Percentiles rank a stretch among this genome's conserved stretches.
These are phyloP conservation scores for Cudoniella acicularis DNA, from an alignment of 495 filamentous ascomycete species.

Conservation along the genomic window DNA sequence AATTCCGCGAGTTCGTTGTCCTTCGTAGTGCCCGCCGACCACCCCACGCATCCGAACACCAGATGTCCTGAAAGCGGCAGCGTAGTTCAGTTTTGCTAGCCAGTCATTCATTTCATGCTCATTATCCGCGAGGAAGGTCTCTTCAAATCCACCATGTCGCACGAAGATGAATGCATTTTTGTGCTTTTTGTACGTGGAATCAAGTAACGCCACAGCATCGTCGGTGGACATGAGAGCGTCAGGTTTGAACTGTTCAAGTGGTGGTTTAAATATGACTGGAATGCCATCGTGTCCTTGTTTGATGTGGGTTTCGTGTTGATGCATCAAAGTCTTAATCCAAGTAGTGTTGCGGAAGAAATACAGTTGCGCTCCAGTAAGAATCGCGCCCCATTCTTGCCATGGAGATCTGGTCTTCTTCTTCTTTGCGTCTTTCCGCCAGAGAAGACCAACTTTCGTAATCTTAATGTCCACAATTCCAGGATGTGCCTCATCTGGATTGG, in stretches of 20 bases:
- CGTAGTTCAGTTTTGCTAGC: constrained; percentile 95
- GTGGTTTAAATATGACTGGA: constrained; percentile 83
- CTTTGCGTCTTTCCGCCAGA: constrained; percentile 95
- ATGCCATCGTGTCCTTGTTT: constrained; percentile 61
- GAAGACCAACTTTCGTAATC: constrained; percentile 88
- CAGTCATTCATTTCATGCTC: constrained; percentile 95
- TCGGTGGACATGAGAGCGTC: constrained; percentile 90
- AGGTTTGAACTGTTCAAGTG: constrained; percentile 85
- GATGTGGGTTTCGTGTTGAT: constrained; percentile 76
- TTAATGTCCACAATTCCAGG: constrained; percentile 96
- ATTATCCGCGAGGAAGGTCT: constrained; percentile 83
- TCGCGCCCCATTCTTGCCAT: constrained; percentile 98
- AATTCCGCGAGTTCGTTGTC: constrained; percentile 69
- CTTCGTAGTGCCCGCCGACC: constrained; percentile 80
- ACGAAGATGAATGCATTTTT: constrained; percentile 93
- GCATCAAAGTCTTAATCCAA: constrained; percentile 89
- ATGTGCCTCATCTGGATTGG: constrained; percentile 81
- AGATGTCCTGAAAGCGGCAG: constrained; percentile 85
- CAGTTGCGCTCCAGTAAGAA: constrained; percentile 90
- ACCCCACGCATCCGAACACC: constrained; percentile 89
- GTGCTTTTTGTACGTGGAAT: constrained; percentile 88
- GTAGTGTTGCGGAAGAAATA: constrained; percentile 92
- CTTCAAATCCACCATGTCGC: constrained; percentile 82
- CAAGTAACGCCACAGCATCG: constrained; percentile 83
- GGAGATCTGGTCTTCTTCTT: constrained; percentile 93